These are phyloP conservation scores for Acanthamoeba divionensis DNA, from an alignment of 208 protist species.

Conservation along the genomic window DNA sequence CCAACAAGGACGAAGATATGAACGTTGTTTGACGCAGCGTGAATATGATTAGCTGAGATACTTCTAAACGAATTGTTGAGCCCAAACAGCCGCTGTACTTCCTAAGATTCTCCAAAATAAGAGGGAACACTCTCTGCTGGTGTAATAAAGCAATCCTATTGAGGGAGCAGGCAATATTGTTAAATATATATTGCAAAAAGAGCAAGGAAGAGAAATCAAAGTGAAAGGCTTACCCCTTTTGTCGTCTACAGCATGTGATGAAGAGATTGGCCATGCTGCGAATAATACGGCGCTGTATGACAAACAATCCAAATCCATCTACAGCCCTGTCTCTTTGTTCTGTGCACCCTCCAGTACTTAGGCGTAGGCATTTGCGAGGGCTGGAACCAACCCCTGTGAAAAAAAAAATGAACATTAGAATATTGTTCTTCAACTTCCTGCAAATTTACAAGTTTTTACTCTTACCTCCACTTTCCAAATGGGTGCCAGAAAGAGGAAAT, in stretches of 20 bases:
- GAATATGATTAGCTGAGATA: slow-evolving; percentile 22
- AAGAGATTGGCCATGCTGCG: slow-evolving; percentile 25
- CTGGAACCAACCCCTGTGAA: too few relatives aligned
- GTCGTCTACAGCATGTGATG: not conserved
- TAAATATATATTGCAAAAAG: not conserved
- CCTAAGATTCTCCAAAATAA: not conserved
- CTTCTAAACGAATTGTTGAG: not conserved
- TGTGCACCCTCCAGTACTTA: too few relatives aligned
- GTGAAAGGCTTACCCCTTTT: not conserved
- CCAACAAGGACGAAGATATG: not conserved
- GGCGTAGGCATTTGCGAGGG: too few relatives aligned
- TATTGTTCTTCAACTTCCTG: too few relatives aligned
- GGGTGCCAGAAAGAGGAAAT: not conserved
- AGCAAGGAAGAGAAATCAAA: not conserved
- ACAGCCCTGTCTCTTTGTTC: too few relatives aligned
- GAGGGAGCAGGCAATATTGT: not conserved
- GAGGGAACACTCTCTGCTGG: not conserved
- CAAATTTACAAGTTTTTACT: too few relatives aligned
- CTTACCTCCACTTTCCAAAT: too few relatives aligned
- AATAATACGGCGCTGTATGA: not conserved
- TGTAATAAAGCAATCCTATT: not conserved
- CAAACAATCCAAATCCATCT: slow-evolving; percentile 25
- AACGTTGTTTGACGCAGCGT: not conserved
- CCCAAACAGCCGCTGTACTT: not conserved
- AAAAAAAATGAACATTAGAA: too few relatives aligned